A percentile compares a stretch with the other conserved stretches of the same genome.
phyloP scores from a whole-genome alignment of 208 protist genomes.

The Novymonas esmeraldas region DNA sequence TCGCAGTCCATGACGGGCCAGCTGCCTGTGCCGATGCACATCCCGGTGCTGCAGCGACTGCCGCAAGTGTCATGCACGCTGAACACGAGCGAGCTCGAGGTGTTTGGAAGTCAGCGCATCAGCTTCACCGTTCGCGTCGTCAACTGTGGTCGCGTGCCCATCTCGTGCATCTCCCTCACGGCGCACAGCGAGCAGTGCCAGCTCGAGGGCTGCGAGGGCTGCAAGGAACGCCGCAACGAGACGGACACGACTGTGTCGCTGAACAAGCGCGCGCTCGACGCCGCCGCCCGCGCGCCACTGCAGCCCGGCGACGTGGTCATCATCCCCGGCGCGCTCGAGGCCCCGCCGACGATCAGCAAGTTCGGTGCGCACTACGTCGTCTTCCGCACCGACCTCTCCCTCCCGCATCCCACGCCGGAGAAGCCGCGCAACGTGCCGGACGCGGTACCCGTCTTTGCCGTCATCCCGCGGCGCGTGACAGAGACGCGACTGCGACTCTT shows the following conservation, averaged over 20 bases:
- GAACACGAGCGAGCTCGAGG: slow-evolving; percentile 69
- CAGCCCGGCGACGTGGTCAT: slow-evolving; percentile 64
- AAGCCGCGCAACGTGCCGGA: slow-evolving; percentile 69
- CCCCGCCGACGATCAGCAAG: slow-evolving; percentile 50
- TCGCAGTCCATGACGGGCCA: slow-evolving; percentile 36
- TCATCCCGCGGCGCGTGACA: slow-evolving; percentile 82
- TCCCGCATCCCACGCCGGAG: slow-evolving; percentile 59
- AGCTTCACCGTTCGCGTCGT: slow-evolving; percentile 70
- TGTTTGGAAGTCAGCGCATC: slow-evolving; percentile 81
- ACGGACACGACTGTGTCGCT: slow-evolving; percentile 49
- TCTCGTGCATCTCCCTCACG: slow-evolving; percentile 67
- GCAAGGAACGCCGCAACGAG: slow-evolving; percentile 59
- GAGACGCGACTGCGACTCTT: slow-evolving; percentile 88
- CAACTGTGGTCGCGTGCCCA: slow-evolving; percentile 73
- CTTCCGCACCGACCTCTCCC: slow-evolving; percentile 76
- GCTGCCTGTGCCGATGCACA: slow-evolving; percentile 43
- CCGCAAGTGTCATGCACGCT: slow-evolving; percentile 79
- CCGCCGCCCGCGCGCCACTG: slow-evolving; percentile 40
- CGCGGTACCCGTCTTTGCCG: slow-evolving; percentile 86
- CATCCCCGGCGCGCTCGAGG: slow-evolving; percentile 60
- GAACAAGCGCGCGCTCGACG: slow-evolving; percentile 54
- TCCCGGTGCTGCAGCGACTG: slow-evolving; percentile 80
- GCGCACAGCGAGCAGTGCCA: slow-evolving; percentile 84
- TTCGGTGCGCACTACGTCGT: slow-evolving; percentile 65
- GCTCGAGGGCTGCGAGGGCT: slow-evolving; percentile 83